A percentile compares a stretch with the other conserved stretches of the same genome.
These are phyloP conservation scores for Hanseniaspora vineae DNA, from an alignment of 805 yeast genomes.

Conservation along the genomic window DNA sequence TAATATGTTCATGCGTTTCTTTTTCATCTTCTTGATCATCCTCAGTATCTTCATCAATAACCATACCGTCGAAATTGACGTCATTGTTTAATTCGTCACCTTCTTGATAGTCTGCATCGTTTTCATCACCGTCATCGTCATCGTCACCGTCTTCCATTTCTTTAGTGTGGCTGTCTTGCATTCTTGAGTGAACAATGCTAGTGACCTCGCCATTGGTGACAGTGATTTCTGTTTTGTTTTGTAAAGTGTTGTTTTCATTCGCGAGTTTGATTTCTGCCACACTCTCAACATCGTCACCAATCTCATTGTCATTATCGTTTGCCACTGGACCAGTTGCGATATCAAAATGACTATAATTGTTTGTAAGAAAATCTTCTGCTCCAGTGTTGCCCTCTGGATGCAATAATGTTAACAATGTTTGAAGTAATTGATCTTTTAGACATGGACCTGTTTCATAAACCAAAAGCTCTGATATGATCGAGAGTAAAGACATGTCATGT, in stretches of 20 bases:
- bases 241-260: too few relatives aligned
- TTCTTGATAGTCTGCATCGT: background rate
- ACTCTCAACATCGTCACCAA: conserved; percentile 13
- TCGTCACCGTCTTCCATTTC: too few relatives aligned
- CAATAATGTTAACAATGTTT: conserved; percentile 63
- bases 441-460: conserved; percentile 56
- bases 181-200: too few relatives aligned
- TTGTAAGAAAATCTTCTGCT: conserved; percentile 5
- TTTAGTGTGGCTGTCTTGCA: too few relatives aligned
- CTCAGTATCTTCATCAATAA: too few relatives aligned
- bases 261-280: background rate
- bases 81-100: too few relatives aligned
- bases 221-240: too few relatives aligned
- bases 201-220: too few relatives aligned
- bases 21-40: too few relatives aligned
- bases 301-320: conserved; percentile 17
- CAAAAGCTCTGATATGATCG: conserved; percentile 44
- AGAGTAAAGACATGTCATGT: conserved; percentile 43
- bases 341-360: conserved; percentile 1
- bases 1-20: conserved; percentile 2
- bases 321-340: conserved; percentile 1
- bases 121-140: background rate
- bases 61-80: too few relatives aligned
- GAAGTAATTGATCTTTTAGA: conserved; percentile 67
- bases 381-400: conserved; percentile 36